Evolutionary conservation across 306 rosid species (phyloP), one percentile per base, ranked within the genome.

Genomic region (Echinosophora koreensis): DNA sequence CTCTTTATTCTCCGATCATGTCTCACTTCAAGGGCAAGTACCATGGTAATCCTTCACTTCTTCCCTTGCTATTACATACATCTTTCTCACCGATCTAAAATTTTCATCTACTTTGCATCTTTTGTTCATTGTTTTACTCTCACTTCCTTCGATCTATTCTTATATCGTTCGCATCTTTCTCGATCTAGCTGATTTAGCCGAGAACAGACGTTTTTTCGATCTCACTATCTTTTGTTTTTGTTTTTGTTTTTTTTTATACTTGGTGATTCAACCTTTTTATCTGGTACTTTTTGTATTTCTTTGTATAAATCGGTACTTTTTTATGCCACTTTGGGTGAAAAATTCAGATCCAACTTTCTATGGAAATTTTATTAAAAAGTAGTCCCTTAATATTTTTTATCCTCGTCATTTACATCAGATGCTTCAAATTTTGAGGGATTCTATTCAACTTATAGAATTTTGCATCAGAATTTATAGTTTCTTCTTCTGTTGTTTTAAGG

Each of bases 1-100:
- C 16, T 8, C 32, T 28, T 8, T 22, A 1, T 27, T 3, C 38
- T 60, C 60, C 13, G 13, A 2, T 47, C 46, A 82, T 82, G 86
- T 82, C 86, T 57, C 9, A 82, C 83, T 77, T 82, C 77, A 82
- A 64, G 60, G 54, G 76, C 82, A 82, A 82, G 82, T 82, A 82
- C 86, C 82, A 82, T 37, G 82, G 86, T 82, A 72, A 5, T 14
- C 6, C 3, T 8, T 6, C 0, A 5, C 46, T 8, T 11, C 14
- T 50, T 17, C 50, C 0, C 6, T 27, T 22, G 0, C 8, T 22
- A 16, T 5, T 1, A 37, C 41, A 37, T 6, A 6, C 41, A 28
- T 3, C 17, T 8, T 18, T 42, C 7, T 30, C 3, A 30, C 3
- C 32, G 2, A 30, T 30, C 32, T 3, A 2, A 2, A 30, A 18